Evolutionary conservation across 2,329 filamentous ascomycete species (phyloP).

Genomic region (Stachybotrys echinatus): DNA sequence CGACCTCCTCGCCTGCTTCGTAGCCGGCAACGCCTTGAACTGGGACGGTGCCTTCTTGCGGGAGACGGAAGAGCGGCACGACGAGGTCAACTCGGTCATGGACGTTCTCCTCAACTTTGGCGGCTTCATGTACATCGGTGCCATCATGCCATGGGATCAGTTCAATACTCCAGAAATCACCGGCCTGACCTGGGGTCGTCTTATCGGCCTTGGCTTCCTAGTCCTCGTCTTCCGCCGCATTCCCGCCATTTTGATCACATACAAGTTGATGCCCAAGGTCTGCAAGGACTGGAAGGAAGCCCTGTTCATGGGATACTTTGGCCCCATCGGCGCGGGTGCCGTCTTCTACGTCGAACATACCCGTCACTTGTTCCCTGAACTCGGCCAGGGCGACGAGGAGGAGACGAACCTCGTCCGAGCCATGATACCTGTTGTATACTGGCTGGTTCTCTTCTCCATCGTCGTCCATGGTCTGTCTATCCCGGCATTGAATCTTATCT

Average conservation of each 20-base stretch:
- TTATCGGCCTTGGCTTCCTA: slow-evolving; percentile 46
- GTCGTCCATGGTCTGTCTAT: slow-evolving; percentile 35
- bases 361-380: slow-evolving; percentile 32
- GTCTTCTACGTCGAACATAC: slow-evolving; percentile 64
- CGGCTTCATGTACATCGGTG: slow-evolving; percentile 55
- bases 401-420: slow-evolving; percentile 29
- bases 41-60: slow-evolving; percentile 57
- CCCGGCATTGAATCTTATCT: slow-evolving; percentile 33
- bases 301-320: slow-evolving; percentile 63
- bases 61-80: slow-evolving; percentile 50
- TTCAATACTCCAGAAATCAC: slow-evolving; percentile 48
- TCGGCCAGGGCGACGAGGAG: slow-evolving; percentile 25
- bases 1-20: slow-evolving; percentile 56
- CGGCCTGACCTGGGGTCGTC: slow-evolving; percentile 44
- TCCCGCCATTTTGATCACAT: slow-evolving; percentile 47
- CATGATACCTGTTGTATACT: slow-evolving; percentile 34
- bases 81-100: slow-evolving; percentile 54
- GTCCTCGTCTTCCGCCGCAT: slow-evolving; percentile 51
- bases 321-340: slow-evolving; percentile 71
- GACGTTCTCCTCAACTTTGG: slow-evolving; percentile 56
- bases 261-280: slow-evolving; percentile 49
- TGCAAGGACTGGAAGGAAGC: slow-evolving; percentile 52
- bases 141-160: slow-evolving; percentile 48
- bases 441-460: slow-evolving; percentile 26
- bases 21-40: slow-evolving; percentile 54